These are phyloP conservation scores for Phoma sp. DNA, from an alignment of 2,329 filamentous ascomycete species.

Conservation along the genomic window DNA sequence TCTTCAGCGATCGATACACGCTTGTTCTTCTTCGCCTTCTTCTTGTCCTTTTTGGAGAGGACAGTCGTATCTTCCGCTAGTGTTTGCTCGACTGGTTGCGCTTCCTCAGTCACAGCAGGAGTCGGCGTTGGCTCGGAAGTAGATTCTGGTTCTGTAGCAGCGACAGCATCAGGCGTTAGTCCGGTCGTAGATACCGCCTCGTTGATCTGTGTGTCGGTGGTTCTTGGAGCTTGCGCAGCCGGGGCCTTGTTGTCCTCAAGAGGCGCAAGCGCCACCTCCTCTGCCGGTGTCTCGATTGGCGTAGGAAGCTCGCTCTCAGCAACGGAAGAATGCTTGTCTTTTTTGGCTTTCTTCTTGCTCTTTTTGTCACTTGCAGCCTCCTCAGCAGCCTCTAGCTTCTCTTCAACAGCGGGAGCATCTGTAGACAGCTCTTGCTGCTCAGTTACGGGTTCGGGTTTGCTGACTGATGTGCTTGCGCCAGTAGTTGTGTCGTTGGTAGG, in stretches of 20 bases:
- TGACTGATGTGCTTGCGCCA: background rate
- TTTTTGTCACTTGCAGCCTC: slow-evolving; percentile 23
- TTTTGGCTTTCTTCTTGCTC: slow-evolving; percentile 32
- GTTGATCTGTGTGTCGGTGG: slow-evolving; percentile 25
- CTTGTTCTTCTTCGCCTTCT: slow-evolving; percentile 10
- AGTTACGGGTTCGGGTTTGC: background rate
- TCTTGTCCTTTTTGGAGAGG: slow-evolving; percentile 10
- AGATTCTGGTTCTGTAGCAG: background rate
- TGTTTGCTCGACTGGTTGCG: background rate
- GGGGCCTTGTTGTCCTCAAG: background rate
- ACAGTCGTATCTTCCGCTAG: background rate
- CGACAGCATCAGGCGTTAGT: background rate
- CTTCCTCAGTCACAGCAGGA: background rate
- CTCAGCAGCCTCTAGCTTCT: slow-evolving; percentile 4
- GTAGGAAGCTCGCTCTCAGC: slow-evolving; percentile 16
- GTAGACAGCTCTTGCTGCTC: background rate
- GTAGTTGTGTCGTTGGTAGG: background rate
- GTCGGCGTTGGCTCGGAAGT: background rate
- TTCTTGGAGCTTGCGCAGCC: slow-evolving; percentile 18
- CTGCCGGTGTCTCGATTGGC: slow-evolving; percentile 3
- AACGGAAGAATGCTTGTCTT: slow-evolving; percentile 21
- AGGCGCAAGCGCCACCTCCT: slow-evolving; percentile 4
- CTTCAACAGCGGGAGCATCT: background rate
- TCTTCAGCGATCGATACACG: slow-evolving; percentile 1
- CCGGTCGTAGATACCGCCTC: background rate